Base-by-base conservation (phyloP, 805 yeast genomes). In the Lachancea sp. region DNA sequence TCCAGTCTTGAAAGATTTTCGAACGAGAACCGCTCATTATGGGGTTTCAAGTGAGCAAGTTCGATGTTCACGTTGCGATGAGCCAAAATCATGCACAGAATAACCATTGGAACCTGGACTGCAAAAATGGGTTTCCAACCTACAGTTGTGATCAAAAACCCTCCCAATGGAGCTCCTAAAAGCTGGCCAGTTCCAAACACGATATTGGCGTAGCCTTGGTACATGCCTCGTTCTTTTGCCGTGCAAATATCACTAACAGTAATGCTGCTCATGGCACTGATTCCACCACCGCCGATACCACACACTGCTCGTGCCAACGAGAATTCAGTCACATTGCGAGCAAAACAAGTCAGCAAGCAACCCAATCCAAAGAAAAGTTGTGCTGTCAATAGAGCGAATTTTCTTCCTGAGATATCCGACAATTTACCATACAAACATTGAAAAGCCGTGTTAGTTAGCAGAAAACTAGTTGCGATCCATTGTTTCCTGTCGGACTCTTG, bases 221-320 rank as follows among this genome's bases (percentile, higher is more conserved):
- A 85, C 29, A 85, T 61, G 2, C 95, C 95, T 40, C 96, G 71
- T 45, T 84, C 79, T 48, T 90, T 72, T 41, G 82, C 71, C 0
- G 93, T 81, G 22, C 89, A 81, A 38, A 86, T 68, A 62, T 88
- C 96, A 22, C 86, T 78, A 54, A 83, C 74, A 2, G 89, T 74
- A 46, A 88, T 83, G 6, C 95, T 81, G 15, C 86, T 76, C 53
- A 87, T 67, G 0, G 90, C 74, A 41, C 82, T 78, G 57, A 88
- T 75, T 1, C 96, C 96, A 5, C 95, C 93, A n/a, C 95, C 95
- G 11, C 96, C 96, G 45, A 85, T 74, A 16, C 96, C 96, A 20
- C 95, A 81, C 41, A 88, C 70, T 49, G 86, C 78, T 55, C 87
- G 69, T 3, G 84, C 84, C 25, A 75, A 49, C 55, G 75, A 57